phyloP scores from a whole-genome alignment of 257 asterid species.

The Ilex asprella region DNA sequence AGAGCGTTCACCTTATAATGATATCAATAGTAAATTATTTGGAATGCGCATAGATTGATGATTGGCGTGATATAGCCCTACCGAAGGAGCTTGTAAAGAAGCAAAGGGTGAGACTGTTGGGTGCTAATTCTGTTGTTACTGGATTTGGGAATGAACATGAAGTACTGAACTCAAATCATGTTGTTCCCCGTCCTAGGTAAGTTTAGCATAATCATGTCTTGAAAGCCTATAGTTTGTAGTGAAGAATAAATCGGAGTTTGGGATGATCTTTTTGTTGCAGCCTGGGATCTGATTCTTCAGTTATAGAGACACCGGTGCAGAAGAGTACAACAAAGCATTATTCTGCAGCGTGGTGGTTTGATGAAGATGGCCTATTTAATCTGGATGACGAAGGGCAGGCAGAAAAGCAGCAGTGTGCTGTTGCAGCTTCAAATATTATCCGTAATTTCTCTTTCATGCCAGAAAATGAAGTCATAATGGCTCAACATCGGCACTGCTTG shows the following conservation, averaged over 20 bases:
- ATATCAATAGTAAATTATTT: too few species aligned
- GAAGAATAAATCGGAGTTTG: background rate
- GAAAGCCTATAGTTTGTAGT: background rate
- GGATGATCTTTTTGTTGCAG: slow-evolving; percentile 23
- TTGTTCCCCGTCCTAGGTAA: slow-evolving; percentile 56
- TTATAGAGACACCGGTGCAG: slow-evolving; percentile 51
- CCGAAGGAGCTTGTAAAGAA: slow-evolving; percentile 76
- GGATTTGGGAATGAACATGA: slow-evolving; percentile 82
- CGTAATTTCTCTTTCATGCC: slow-evolving; percentile 98
- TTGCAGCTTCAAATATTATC: slow-evolving; percentile 85
- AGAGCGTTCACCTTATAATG: background rate
- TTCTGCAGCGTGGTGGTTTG: slow-evolving; percentile 93
- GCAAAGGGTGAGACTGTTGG: slow-evolving; percentile 67
- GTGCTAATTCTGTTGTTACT: slow-evolving; percentile 71
- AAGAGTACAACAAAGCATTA: slow-evolving; percentile 42
- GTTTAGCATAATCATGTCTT: background rate
- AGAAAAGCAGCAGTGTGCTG: slow-evolving; percentile 91
- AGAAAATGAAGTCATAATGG: slow-evolving; percentile 92
- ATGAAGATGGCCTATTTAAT: slow-evolving; percentile 93
- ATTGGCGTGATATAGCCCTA: slow-evolving; percentile 93
- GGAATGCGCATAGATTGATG: slow-evolving; percentile 68
- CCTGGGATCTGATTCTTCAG: slow-evolving; percentile 50
- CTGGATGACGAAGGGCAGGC: slow-evolving; percentile 84
- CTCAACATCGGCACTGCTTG: slow-evolving; percentile 87
- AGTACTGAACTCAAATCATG: slow-evolving; percentile 51